Percentiles rank a stretch among this genome's conserved stretches.
These are phyloP conservation scores for Thielaviopsis ethacetica DNA, from an alignment of 2,329 filamentous ascomycete species.

Conservation along the genomic window DNA sequence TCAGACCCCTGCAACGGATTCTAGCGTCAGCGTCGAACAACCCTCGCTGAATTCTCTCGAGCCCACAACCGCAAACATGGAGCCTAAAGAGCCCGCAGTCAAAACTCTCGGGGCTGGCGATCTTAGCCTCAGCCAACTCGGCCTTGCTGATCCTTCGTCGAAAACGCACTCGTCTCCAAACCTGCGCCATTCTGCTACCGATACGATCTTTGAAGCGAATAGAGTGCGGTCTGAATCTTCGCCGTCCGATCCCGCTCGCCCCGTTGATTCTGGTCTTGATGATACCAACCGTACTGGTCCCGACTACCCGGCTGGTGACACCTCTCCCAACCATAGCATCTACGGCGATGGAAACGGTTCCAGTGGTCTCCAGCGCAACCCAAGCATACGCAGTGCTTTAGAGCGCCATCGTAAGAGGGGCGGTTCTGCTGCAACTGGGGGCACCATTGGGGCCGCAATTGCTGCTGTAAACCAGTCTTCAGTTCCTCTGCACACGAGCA, in stretches of 20 bases:
- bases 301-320: background rate
- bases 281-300: conserved; percentile 18
- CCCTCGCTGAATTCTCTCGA: background rate
- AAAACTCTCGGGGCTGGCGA: conserved; percentile 83
- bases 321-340: conserved; percentile 8
- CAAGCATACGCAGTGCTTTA: conserved; percentile 49
- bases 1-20: conserved; percentile 11
- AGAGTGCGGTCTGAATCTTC: conserved; percentile 42
- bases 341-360: conserved; percentile 4
- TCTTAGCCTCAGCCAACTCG: conserved; percentile 75
- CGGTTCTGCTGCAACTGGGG: conserved; percentile 58
- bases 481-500: conserved; percentile 35
- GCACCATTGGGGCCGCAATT: conserved; percentile 56
- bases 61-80: conserved; percentile 18
- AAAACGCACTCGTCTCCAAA: background rate
- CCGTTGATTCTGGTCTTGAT: conserved; percentile 19
- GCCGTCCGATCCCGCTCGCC: conserved; percentile 27
- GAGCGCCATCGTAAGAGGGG: conserved; percentile 57
- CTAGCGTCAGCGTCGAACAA: conserved; percentile 6
- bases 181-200: background rate
- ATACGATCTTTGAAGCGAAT: conserved; percentile 12
- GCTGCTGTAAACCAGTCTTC: conserved; percentile 41
- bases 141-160: conserved; percentile 42
- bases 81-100: conserved; percentile 57
- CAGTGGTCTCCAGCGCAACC: conserved; percentile 40